Evolutionary conservation across 768 basidiomycete genomes (phyloP), one percentile per base, ranked within the genome.

Genomic region (Mycena vulgaris): DNA sequence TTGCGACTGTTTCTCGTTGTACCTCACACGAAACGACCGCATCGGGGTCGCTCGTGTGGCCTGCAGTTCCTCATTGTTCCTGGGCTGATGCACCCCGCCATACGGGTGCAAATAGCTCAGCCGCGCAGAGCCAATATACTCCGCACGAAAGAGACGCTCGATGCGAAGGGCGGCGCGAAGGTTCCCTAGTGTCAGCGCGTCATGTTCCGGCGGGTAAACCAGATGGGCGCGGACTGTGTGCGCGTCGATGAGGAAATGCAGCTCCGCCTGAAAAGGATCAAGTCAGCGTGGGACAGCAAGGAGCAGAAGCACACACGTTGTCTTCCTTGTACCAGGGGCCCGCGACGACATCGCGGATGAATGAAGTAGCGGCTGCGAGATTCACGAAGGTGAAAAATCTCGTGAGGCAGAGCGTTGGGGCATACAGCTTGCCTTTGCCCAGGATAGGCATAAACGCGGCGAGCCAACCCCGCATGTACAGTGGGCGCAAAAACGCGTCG

Each of bases 201-300:
- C 23, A 21, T 66, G 61, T 17, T 48, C 53, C 9, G 60, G 58
- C 25, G 69, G 65, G 47, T 71, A 67, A 21, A 66, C 64, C 21
- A 71, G 53, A 39, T 71, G 65, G 23, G 61, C 66, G 9, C 66
- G 70, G 21, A 71, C 62, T 13, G 70, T 71, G n/a, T 59, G 59
- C 10, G 70, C 65, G 47, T 71, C 66, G 39, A 71, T 28, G 33
- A 63, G 70, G 33, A 66, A 67, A 35, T 67, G 66, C 10, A 71
- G 48, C 52, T 71, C 66, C 39, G 66, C 68, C 68, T 69, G 40
- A 23, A 31, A 39, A 23, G 25, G 31, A n/a, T 23, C 1, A 40
- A 2, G 17, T 9, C 42, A 25, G 28, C 31, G n/a, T 16, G 3
- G 16, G 51, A 8, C 19, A 31, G 28, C 16, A 3, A 23, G 48